These are phyloP conservation scores for Colletotrichum cuscutae DNA, from an alignment of 2,329 filamentous ascomycete genomes.

Conservation along the genomic window DNA sequence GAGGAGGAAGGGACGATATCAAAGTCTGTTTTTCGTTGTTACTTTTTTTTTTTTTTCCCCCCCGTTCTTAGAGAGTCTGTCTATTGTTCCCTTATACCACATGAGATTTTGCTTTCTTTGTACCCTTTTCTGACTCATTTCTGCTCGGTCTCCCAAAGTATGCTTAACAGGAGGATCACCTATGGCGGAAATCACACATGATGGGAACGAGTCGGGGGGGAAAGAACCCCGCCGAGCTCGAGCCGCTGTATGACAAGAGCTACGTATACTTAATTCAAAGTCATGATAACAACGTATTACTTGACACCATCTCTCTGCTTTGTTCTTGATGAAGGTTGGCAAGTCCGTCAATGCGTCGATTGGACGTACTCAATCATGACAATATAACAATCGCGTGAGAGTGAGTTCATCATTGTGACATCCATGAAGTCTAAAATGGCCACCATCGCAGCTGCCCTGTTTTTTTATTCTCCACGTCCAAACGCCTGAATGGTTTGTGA, in stretches of 20 bases:
- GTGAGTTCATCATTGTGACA: background rate
- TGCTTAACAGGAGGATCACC: background rate
- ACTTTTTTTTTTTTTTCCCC: background rate
- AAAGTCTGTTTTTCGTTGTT: background rate
- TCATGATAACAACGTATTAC: background rate
- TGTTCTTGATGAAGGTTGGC: too few species aligned
- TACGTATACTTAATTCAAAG: constrained; percentile 3
- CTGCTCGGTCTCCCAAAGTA: too few species aligned
- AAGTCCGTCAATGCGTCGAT: too few species aligned
- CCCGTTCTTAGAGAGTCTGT: background rate
- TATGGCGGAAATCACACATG: background rate
- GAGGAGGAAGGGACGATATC: too few species aligned
- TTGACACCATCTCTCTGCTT: background rate
- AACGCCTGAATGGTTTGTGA: background rate
- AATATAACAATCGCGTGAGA: background rate
- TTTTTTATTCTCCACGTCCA: background rate
- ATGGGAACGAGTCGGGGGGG: background rate
- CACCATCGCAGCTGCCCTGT: background rate
- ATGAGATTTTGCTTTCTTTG: background rate
- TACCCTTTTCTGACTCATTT: too few species aligned
- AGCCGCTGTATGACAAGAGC: background rate
- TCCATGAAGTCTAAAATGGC: background rate
- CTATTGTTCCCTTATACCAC: background rate
- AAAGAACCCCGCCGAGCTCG: background rate
- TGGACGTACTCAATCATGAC: background rate